These are phyloP conservation scores for Vanderwaltozyma polyspora DNA, from an alignment of 805 yeast genomes.

Conservation along the genomic window DNA sequence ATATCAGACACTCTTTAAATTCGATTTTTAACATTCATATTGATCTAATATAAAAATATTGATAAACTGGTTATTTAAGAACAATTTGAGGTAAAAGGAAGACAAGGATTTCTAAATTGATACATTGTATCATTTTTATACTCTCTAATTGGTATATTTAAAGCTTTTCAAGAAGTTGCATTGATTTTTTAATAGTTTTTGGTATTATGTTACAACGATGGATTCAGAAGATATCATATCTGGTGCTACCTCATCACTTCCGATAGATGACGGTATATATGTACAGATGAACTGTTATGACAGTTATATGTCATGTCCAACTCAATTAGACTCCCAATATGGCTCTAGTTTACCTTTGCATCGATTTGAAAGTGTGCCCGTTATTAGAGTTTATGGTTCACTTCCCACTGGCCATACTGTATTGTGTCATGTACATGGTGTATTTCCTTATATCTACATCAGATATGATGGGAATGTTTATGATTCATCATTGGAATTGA, in stretches of 20 bases:
- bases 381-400: constrained; percentile 68
- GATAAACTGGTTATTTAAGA: no score
- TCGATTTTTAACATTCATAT: no score
- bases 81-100: no score
- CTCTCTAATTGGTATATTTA: not conserved
- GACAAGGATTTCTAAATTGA: no score
- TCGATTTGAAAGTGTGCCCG: constrained; percentile 47
- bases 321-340: constrained; percentile 39
- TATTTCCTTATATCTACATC: constrained; percentile 70
- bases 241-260: not conserved
- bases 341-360: constrained; percentile 26
- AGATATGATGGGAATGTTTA: constrained; percentile 38
- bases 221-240: not conserved
- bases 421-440: constrained; percentile 69
- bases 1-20: no score
- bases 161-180: no score
- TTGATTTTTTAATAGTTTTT: no score
- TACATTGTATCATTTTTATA: not conserved
- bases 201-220: not conserved
- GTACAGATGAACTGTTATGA: constrained; percentile 57
- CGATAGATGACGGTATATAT: constrained; percentile 17
- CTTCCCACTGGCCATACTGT: constrained; percentile 48
- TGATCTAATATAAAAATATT: no score
- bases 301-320: constrained; percentile 49
- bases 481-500: constrained; percentile 17